Evolutionary conservation across 1,284 basidiomycete species (phyloP), one percentile per base, ranked within the genome.

Genomic region (Sporisorium sorghi): DNA sequence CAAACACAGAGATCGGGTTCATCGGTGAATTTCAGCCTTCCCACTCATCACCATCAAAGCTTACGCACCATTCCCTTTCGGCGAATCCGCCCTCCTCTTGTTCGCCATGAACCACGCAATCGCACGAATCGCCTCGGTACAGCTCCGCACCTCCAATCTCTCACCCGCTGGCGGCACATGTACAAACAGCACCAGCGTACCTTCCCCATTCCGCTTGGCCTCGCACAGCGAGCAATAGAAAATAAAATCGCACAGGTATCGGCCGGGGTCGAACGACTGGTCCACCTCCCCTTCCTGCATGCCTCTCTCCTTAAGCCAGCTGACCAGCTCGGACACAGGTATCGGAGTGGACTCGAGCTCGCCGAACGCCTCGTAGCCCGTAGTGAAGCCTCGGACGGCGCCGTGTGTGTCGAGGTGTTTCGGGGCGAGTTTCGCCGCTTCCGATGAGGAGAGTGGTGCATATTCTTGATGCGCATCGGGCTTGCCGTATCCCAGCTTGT

Each of bases 161-260:
- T 56, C 12, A 1, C 54, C 68, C 14, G n/a, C 44, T 1, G 73
- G 73, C 3, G 73, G 73, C 1, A 75, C 68, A 40, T 75, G 73
- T 2, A 75, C 32, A 35, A 75, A 75, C 37, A 75, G 33, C n/a
- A 71, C 64, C 33, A 19, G 17, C 14, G 61, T 52, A 0, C 52
- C 63, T 15, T 35, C 10, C 0, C 33, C 35, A 7, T 11, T 28
- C 17, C 55, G 43, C 26, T 61, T 48, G 10, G 68, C 58, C 33
- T 77, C 69, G 32, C 49, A 57, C n/a, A 66, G 30, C 10, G 73
- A 76, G 24, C 50, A 50, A 26, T 77, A 77, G 37, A 49, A 69
- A 43, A 75, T 64, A 19, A 75, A 77, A 14, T 77, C 76, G 57
- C 76, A 77, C 28, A 77, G 62, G 37, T 72, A 76, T 7, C 72